Conservation (phyloP, 306 rosid species). For the Sicyos edulis region DNA sequence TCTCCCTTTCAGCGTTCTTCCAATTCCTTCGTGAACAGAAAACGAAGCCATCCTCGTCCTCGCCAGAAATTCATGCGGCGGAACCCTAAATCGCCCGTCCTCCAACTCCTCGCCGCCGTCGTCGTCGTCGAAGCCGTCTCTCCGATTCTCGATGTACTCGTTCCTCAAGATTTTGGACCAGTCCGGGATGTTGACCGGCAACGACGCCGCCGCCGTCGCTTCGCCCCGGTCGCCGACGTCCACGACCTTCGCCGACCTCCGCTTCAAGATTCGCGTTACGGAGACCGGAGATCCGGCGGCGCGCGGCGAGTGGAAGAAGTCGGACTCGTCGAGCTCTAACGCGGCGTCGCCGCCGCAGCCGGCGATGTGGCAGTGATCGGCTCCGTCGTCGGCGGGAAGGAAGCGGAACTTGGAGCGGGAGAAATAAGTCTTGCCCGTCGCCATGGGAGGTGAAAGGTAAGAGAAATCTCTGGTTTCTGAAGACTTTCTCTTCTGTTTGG, state of each 20-base stretch:
- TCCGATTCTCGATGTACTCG: constrained; percentile 46
- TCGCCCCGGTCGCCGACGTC: constrained; percentile 28
- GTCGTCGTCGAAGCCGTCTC: constrained; percentile 22
- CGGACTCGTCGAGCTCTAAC: constrained; percentile 79
- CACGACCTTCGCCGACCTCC: constrained; percentile 23
- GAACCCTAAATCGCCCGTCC: constrained; percentile 29
- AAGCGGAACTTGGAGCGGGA: constrained; percentile 44
- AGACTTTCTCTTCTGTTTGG: not conserved
- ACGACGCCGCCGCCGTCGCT: constrained; percentile 34
- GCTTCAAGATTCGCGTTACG: constrained; percentile 33
- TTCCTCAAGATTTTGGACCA: constrained; percentile 77
- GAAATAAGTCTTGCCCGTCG: constrained; percentile 43
- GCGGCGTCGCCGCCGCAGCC: constrained; percentile 32
- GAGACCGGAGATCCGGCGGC: constrained; percentile 40
- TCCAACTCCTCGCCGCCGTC: constrained; percentile 30
- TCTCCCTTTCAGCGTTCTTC: constrained; percentile 45
- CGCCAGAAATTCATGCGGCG: constrained; percentile 83
- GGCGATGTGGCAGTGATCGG: constrained; percentile 18
- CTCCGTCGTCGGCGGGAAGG: constrained; percentile 32
- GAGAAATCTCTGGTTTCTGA: not conserved
- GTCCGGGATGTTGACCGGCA: constrained; percentile 73
- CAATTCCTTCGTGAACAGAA: constrained; percentile 83
- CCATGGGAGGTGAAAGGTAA: constrained; percentile 33
- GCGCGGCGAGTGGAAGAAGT: constrained; percentile 47
- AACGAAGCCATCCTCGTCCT: constrained; percentile 66